phyloP scores from a whole-genome alignment of 2,329 filamentous ascomycete species.

The Fusarium cicatricum region DNA sequence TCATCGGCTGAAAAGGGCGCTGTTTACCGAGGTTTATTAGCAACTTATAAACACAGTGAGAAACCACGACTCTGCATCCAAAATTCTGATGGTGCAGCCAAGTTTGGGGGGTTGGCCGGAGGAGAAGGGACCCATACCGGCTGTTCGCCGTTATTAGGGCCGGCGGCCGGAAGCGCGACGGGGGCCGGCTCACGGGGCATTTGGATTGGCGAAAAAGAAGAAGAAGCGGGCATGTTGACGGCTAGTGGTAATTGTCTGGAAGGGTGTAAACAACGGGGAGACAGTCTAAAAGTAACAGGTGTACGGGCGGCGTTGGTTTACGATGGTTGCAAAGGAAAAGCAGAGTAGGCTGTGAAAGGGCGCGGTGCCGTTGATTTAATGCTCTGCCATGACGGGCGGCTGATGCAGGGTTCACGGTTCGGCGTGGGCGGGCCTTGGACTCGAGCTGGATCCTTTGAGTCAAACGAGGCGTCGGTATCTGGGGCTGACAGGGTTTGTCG shows the following conservation, averaged over 20 bases:
- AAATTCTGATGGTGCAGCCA: not conserved
- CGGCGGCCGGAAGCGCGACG: conserved; percentile 35
- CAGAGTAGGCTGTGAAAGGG: conserved; percentile 22
- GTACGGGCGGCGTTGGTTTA: not conserved
- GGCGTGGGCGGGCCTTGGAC: conserved; percentile 18
- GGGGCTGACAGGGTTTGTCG: conserved; percentile 10
- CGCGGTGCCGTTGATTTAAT: conserved; percentile 32
- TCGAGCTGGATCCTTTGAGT: conserved; percentile 9
- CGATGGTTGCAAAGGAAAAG: conserved; percentile 5
- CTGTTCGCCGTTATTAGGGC: conserved; percentile 45
- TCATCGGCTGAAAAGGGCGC: conserved; percentile 49
- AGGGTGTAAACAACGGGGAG: not conserved
- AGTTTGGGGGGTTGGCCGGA: conserved; percentile 6
- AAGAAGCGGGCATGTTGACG: conserved; percentile 31
- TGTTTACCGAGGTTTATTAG: conserved; percentile 19
- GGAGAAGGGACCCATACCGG: conserved; percentile 43
- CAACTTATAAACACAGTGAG: not conserved
- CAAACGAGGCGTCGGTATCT: conserved; percentile 13
- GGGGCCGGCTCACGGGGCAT: conserved; percentile 48
- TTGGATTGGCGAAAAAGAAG: conserved; percentile 34
- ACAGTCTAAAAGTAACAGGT: not conserved
- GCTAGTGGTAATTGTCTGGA: not conserved
- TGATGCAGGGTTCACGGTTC: conserved; percentile 20
- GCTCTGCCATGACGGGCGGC: conserved; percentile 6
- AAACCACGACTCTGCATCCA: not conserved